phyloP scores from a whole-genome alignment of 2,329 filamentous ascomycete species.

The Aspergillus brasiliensis region DNA sequence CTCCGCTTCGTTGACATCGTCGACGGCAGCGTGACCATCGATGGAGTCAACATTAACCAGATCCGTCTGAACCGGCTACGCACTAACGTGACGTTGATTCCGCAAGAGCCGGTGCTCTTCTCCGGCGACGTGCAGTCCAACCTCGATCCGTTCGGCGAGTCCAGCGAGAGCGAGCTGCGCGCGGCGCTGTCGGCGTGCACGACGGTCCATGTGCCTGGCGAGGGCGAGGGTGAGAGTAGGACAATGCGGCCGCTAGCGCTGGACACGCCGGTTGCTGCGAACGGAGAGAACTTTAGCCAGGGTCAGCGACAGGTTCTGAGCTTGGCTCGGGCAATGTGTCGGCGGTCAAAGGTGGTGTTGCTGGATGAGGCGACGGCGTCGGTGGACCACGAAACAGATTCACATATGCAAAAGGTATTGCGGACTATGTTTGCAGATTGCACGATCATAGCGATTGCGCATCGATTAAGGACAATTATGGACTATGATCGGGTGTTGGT shows the following conservation, averaged over 20 bases:
- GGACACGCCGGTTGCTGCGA: conserved; percentile 57
- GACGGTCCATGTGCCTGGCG: conserved; percentile 34
- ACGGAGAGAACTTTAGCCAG: conserved; percentile 51
- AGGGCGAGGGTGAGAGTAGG: conserved; percentile 14
- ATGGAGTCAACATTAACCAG: conserved; percentile 58
- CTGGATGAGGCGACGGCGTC: conserved; percentile 67
- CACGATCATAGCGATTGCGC: conserved; percentile 68
- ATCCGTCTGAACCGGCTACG: conserved; percentile 55
- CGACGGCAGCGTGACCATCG: conserved; percentile 56
- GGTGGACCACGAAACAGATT: conserved; percentile 62
- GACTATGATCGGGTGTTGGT: conserved; percentile 63
- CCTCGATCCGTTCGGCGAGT: conserved; percentile 60
- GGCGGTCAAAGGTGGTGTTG: conserved; percentile 59
- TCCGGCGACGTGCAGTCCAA: conserved; percentile 61
- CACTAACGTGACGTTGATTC: conserved; percentile 59
- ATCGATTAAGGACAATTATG: conserved; percentile 64
- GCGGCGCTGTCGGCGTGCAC: conserved; percentile 32
- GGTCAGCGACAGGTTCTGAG: conserved; percentile 65
- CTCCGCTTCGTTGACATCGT: conserved; percentile 56
- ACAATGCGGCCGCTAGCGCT: conserved; percentile 40
- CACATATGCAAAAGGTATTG: conserved; percentile 60
- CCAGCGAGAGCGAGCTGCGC: conserved; percentile 51
- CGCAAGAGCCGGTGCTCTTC: conserved; percentile 63
- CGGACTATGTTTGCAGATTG: conserved; percentile 54
- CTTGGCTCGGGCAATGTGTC: conserved; percentile 62